Evolutionary conservation across 75 land plant species (phyloP).

Genomic region (Picea glauca): DNA sequence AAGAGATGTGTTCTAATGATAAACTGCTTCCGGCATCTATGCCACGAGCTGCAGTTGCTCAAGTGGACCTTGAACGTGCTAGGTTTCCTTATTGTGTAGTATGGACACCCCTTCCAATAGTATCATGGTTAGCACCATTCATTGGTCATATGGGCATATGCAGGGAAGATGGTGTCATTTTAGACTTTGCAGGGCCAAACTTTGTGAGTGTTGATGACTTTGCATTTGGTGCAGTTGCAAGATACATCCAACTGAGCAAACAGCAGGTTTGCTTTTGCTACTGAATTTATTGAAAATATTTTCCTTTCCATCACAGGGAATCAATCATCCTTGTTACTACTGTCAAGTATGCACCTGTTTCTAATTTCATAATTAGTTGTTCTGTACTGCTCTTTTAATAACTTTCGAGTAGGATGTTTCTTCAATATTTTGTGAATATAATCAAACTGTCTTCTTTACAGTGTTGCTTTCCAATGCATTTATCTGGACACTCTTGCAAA

Average conservation of each 20-base stretch:
- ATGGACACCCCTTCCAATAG: constrained; percentile 92
- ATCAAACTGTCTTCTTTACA: constrained; percentile 15
- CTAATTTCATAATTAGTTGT: no score
- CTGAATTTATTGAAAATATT: not conserved
- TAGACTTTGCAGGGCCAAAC: constrained; percentile 90
- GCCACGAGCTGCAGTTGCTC: constrained; percentile 2
- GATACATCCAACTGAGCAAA: constrained; percentile 61
- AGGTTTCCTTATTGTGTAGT: constrained; percentile 86
- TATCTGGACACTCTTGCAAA: constrained; percentile 24
- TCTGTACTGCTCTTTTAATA: no score
- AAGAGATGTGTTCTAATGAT: constrained; percentile 8
- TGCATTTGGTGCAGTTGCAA: constrained; percentile 76
- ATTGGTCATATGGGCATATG: constrained; percentile 95
- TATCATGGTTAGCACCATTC: constrained; percentile 90
- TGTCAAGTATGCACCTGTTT: not conserved
- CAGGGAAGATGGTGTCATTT: constrained; percentile 86
- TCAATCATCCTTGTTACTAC: not conserved
- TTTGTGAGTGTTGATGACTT: constrained; percentile 78
- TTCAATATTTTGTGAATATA: not conserved
- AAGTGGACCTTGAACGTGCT: constrained; percentile 48
- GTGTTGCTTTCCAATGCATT: constrained; percentile 54
- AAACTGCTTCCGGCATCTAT: not conserved
- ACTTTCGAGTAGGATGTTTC: not conserved
- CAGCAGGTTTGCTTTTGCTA: constrained; percentile 38
- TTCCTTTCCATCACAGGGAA: not conserved